Evolutionary conservation across 192 early-diverging fungal species (phyloP).

Genomic region (Endogone sp.): DNA sequence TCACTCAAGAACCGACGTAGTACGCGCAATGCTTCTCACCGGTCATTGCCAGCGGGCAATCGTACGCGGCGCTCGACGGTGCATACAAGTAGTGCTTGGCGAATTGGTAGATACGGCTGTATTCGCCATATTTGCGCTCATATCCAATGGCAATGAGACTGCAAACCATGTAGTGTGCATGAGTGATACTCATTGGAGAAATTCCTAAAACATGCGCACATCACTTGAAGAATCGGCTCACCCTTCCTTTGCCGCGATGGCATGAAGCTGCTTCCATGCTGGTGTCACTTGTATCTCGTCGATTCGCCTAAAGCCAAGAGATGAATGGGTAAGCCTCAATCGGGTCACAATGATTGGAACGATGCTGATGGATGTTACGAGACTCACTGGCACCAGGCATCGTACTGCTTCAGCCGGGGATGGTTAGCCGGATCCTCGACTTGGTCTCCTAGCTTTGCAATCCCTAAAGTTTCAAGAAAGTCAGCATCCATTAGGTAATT

Average conservation of each 20-base stretch:
- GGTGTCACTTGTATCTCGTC: slow-evolving; percentile 55
- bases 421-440: slow-evolving; percentile 52
- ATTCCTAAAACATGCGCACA: too few species aligned
- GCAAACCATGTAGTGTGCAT: not conserved
- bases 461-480: slow-evolving; percentile 27
- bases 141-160: slow-evolving; percentile 62
- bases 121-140: slow-evolving; percentile 45
- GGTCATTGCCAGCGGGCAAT: slow-evolving; percentile 79
- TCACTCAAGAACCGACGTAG: not conserved
- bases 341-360: too few species aligned
- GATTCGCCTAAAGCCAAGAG: slow-evolving; percentile 34
- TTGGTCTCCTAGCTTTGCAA: slow-evolving; percentile 38
- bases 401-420: slow-evolving; percentile 65
- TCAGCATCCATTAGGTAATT: not conserved
- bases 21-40: slow-evolving; percentile 16
- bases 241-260: slow-evolving; percentile 57
- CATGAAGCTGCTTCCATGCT: slow-evolving; percentile 60
- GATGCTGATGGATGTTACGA: not conserved
- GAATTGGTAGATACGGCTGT: slow-evolving; percentile 58
- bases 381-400: slow-evolving; percentile 52
- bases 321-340: too few species aligned
- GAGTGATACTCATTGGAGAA: too few species aligned
- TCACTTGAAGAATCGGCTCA: too few species aligned
- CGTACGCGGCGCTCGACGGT: slow-evolving; percentile 47
- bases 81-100: slow-evolving; percentile 60